phyloP scores from a whole-genome alignment of 1,284 basidiomycete species.

The Neolentinus lepideus region DNA sequence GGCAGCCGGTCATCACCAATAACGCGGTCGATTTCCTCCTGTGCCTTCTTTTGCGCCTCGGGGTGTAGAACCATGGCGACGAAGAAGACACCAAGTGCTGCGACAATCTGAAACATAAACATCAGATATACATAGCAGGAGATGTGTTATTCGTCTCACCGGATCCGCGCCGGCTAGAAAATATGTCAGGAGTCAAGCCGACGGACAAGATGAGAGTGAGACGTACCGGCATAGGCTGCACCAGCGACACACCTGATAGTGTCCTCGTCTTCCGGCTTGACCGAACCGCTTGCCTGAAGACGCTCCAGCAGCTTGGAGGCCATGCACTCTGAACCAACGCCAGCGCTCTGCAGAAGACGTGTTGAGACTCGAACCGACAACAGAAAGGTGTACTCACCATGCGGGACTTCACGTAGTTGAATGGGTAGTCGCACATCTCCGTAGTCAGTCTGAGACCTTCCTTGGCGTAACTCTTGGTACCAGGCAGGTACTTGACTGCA shows the following conservation, averaged over 20 bases:
- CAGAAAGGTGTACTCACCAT: no score
- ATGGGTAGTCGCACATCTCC: no score
- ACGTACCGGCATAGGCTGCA: background rate
- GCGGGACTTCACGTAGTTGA: no score
- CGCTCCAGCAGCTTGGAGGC: no score
- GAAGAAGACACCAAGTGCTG: background rate
- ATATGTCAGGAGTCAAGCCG: background rate
- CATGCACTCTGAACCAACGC: no score
- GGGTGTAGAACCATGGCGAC: slow-evolving; percentile 21
- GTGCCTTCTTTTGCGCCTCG: slow-evolving; percentile 20
- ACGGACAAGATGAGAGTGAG: background rate
- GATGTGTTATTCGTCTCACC: background rate
- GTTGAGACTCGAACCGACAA: no score
- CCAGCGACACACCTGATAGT: background rate
- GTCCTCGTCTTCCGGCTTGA: background rate
- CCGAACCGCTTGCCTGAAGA: no score
- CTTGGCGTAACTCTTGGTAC: no score
- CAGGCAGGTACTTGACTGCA: no score
- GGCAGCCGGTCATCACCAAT: slow-evolving; percentile 22
- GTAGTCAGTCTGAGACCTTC: no score
- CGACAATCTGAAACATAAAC: background rate
- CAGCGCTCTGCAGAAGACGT: no score
- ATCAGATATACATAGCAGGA: background rate
- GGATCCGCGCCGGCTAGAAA: background rate
- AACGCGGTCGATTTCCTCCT: slow-evolving; percentile 21